phyloP scores from a whole-genome alignment of 2,329 filamentous ascomycete species.

The Penicillium sp. region DNA sequence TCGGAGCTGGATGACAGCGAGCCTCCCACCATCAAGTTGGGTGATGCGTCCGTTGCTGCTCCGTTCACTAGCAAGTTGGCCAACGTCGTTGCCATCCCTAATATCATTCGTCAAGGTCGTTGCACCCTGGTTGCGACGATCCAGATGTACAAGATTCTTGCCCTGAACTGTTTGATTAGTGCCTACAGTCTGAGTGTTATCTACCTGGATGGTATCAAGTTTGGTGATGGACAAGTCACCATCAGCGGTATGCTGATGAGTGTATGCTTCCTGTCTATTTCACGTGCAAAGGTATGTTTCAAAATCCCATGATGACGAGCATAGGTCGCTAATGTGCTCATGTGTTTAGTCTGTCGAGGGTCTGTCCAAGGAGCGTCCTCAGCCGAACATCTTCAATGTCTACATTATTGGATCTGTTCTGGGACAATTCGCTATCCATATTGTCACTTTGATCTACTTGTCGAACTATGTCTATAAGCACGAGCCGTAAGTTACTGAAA shows the following conservation, averaged over 20 bases:
- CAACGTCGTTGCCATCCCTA: slow-evolving; percentile 94
- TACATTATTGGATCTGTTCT: slow-evolving; percentile 98
- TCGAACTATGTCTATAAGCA: slow-evolving; percentile 80
- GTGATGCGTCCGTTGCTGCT: slow-evolving; percentile 93
- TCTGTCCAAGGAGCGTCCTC: slow-evolving; percentile 91
- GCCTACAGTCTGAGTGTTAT: slow-evolving; percentile 95
- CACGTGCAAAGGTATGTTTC: slow-evolving; percentile 70
- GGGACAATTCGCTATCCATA: slow-evolving; percentile 94
- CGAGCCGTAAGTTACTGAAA: slow-evolving; percentile 64
- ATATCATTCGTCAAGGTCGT: slow-evolving; percentile 95
- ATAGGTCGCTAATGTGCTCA: slow-evolving; percentile 11
- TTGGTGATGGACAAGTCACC: slow-evolving; percentile 95
- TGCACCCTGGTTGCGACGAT: slow-evolving; percentile 98
- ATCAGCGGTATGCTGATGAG: slow-evolving; percentile 99
- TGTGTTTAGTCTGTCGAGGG: slow-evolving; percentile 71
- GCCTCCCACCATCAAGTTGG: slow-evolving; percentile 92
- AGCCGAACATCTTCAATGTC: slow-evolving; percentile 98
- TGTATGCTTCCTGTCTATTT: slow-evolving; percentile 97
- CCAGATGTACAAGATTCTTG: slow-evolving; percentile 99
- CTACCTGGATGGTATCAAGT: slow-evolving; percentile 98
- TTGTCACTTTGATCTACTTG: slow-evolving; percentile 89
- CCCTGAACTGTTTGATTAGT: slow-evolving; percentile 94
- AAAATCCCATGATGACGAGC: background rate
- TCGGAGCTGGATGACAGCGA: slow-evolving; percentile 82
- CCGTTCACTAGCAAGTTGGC: slow-evolving; percentile 97